phyloP scores from a whole-genome alignment of 2,329 filamentous ascomycete species.

The Emydomyces testavorans region DNA sequence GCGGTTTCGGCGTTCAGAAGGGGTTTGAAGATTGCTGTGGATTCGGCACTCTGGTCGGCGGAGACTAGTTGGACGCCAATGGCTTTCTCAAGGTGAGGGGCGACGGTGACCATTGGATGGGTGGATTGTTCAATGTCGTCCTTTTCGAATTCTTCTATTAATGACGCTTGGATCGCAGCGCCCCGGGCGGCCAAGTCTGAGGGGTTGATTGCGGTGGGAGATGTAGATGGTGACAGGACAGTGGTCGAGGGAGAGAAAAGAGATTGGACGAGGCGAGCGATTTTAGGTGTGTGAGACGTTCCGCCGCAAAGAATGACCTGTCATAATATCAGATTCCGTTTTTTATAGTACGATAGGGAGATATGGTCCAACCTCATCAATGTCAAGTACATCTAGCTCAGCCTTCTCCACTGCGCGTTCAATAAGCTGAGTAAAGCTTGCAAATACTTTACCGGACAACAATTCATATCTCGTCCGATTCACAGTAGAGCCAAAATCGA shows the following conservation, averaged over 20 bases:
- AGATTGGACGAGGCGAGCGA: conserved; percentile 64
- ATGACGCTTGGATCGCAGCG: conserved; percentile 85
- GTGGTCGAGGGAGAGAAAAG: conserved; percentile 72
- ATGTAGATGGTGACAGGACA: conserved; percentile 74
- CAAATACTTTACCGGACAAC: conserved; percentile 72
- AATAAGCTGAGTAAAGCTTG: conserved; percentile 75
- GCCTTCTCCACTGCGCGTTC: conserved; percentile 84
- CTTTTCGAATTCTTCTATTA: conserved; percentile 88
- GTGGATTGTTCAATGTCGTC: conserved; percentile 93
- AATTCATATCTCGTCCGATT: conserved; percentile 92
- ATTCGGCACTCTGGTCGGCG: conserved; percentile 32
- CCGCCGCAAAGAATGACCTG: conserved; percentile 80
- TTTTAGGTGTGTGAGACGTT: conserved; percentile 83
- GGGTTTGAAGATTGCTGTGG: conserved; percentile 62
- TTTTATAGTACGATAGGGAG: not conserved
- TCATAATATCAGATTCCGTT: conserved; percentile 9
- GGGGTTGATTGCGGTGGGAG: conserved; percentile 71
- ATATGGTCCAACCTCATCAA: conserved; percentile 54
- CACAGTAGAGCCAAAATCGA: conserved; percentile 83
- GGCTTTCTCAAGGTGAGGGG: conserved; percentile 77
- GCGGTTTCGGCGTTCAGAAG: conserved; percentile 79
- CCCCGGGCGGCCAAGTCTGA: conserved; percentile 80
- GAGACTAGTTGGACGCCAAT: conserved; percentile 67
- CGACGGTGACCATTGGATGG: conserved; percentile 86
- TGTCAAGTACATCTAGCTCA: conserved; percentile 76